phyloP scores from a whole-genome alignment of 1,139 yeast species.

The Arxiozyma telluris region DNA sequence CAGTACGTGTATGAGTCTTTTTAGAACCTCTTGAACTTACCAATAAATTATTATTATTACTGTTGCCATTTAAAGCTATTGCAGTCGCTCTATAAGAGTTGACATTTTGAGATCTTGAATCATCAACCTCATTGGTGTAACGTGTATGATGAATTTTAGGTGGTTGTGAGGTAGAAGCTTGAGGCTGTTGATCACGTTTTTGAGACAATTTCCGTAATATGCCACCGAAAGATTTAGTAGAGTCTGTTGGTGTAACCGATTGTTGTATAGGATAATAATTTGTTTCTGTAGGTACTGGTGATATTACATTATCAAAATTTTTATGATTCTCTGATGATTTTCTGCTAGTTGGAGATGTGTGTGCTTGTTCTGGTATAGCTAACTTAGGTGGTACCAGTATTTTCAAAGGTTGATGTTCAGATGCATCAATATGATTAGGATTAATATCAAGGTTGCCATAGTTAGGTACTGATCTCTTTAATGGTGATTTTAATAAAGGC shows the following conservation, averaged over 20 bases:
- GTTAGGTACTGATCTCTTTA: conserved; percentile 2
- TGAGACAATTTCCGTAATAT: conserved; percentile 30
- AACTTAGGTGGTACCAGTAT: conserved; percentile 33
- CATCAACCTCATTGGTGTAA: neutral
- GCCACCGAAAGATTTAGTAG: conserved; percentile 25
- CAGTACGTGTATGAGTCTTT: conserved; percentile 34
- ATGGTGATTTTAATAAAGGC: conserved; percentile 7
- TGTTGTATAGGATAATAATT: conserved; percentile 3
- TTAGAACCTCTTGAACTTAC: conserved; percentile 4
- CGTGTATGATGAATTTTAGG: conserved; percentile 9
- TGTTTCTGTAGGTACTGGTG: conserved; percentile 4
- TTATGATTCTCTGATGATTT: conserved; percentile 20
- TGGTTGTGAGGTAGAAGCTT: conserved; percentile 1
- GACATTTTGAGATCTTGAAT: neutral
- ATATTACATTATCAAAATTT: conserved; percentile 19
- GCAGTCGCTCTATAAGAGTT: neutral
- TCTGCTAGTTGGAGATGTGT: conserved; percentile 41
- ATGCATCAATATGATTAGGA: neutral
- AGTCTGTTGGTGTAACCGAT: conserved; percentile 15
- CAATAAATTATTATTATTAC: conserved; percentile 2
- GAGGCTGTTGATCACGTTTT: conserved; percentile 20
- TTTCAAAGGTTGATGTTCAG: conserved; percentile 18
- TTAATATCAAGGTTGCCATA: neutral
- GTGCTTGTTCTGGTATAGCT: conserved; percentile 62
- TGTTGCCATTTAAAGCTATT: neutral